Percentiles rank a stretch among this genome's conserved stretches.
phyloP scores from a whole-genome alignment of 495 filamentous ascomycete species.

The Tetracladium setigerum region DNA sequence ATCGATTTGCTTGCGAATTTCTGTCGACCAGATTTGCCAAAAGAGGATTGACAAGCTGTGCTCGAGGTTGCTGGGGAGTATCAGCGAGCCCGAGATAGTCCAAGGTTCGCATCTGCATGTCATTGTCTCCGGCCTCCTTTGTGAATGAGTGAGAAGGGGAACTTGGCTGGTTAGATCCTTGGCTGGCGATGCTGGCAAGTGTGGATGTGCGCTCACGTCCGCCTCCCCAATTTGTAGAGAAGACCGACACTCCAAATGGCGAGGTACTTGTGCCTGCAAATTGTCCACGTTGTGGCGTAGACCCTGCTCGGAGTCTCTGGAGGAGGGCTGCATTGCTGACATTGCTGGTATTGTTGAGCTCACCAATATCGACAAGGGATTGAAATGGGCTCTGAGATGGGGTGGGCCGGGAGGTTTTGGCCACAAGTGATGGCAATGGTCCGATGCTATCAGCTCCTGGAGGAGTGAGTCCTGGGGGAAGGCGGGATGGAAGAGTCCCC shows the following conservation, averaged over 20 bases:
- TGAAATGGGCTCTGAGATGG: conserved; percentile 90
- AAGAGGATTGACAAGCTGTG: conserved; percentile 64
- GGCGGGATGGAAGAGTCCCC: conserved; percentile 93
- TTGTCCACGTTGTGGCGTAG: conserved; percentile 82
- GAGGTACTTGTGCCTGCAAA: conserved; percentile 44
- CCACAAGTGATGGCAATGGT: conserved; percentile 55
- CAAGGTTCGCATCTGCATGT: conserved; percentile 80
- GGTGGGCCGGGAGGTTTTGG: conserved; percentile 80
- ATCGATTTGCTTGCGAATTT: conserved; percentile 73
- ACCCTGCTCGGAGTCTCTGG: conserved; percentile 86
- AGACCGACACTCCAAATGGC: conserved; percentile 84
- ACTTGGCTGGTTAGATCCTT: conserved; percentile 71
- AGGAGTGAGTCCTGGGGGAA: conserved; percentile 59
- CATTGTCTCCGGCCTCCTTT: conserved; percentile 72
- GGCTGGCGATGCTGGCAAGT: conserved; percentile 68
- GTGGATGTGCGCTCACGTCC: conserved; percentile 75
- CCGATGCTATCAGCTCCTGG: conserved; percentile 47
- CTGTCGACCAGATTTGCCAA: conserved; percentile 70
- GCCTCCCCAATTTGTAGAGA: conserved; percentile 76
- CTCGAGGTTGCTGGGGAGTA: conserved; percentile 75
- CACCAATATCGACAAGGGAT: conserved; percentile 56
- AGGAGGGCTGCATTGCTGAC: conserved; percentile 60
- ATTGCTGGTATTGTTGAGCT: conserved; percentile 33
- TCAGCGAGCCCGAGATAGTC: conserved; percentile 95
- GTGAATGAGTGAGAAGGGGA: conserved; percentile 91